Conservation (phyloP, 2,329 filamentous ascomycete species). For the Penicillium brasilianum region DNA sequence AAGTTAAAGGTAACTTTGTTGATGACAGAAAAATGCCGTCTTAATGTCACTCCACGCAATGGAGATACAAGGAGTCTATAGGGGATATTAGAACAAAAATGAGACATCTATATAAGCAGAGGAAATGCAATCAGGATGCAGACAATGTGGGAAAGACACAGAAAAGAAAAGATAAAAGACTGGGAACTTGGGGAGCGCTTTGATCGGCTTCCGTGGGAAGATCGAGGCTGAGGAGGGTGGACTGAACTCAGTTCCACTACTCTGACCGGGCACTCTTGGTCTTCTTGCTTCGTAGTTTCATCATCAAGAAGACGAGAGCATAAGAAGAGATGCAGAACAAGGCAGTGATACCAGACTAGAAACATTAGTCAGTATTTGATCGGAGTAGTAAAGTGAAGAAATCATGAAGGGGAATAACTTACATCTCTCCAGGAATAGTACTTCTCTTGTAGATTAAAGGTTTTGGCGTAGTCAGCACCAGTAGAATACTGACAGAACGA, state of each 20-base stretch:
- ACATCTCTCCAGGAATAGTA: conserved; percentile 48
- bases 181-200: background rate
- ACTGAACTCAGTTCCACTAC: conserved; percentile 13
- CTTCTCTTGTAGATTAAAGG: conserved; percentile 40
- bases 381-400: background rate
- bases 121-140: background rate
- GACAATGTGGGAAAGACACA: background rate
- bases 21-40: background rate
- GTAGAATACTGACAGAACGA: conserved; percentile 40
- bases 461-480: conserved; percentile 42
- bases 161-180: background rate
- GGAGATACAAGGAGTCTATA: background rate
- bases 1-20: background rate
- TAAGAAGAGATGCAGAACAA: conserved; percentile 52
- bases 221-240: background rate
- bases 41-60: background rate
- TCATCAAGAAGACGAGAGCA: conserved; percentile 53
- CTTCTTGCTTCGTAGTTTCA: conserved; percentile 56
- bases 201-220: background rate
- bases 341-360: conserved; percentile 48
- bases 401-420: no score
- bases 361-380: conserved; percentile 5
- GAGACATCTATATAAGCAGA: background rate
- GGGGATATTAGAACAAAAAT: background rate
- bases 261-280: conserved; percentile 51